A percentile compares a stretch with the other conserved stretches of the same genome.
phyloP scores from a whole-genome alignment of 805 yeast genomes.

The Yamadazyma sp. region DNA sequence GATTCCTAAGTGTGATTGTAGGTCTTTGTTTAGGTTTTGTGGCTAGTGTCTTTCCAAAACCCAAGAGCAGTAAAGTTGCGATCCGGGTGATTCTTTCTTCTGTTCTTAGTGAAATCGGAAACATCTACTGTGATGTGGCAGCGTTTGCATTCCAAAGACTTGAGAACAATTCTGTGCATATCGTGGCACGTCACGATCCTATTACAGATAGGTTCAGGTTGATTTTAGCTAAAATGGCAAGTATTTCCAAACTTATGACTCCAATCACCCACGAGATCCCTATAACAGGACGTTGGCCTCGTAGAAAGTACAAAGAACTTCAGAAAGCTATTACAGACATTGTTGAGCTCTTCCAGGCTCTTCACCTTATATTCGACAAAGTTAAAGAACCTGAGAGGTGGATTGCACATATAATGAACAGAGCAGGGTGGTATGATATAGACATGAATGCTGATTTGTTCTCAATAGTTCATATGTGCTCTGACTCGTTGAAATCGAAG shows the following conservation, averaged over 20 bases:
- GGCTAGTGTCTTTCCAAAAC: conserved; percentile 31
- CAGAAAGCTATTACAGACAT: conserved; percentile 25
- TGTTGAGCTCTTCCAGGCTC: conserved; percentile 25
- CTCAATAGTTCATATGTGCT: conserved; percentile 29
- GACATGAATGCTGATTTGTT: conserved; percentile 30
- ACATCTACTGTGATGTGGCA: conserved; percentile 28
- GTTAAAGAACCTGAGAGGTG: conserved; percentile 28
- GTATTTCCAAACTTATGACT: conserved; percentile 22
- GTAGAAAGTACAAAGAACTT: conserved; percentile 23
- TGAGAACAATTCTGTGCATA: conserved; percentile 21
- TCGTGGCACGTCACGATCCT: conserved; percentile 22
- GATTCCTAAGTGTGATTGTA: conserved; percentile 28
- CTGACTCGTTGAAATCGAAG: conserved; percentile 25
- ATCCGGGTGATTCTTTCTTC: conserved; percentile 24
- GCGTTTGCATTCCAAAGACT: conserved; percentile 25
- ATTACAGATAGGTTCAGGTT: conserved; percentile 21
- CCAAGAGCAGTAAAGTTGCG: conserved; percentile 27
- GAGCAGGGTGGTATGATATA: conserved; percentile 32
- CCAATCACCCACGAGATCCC: conserved; percentile 31
- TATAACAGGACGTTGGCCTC: conserved; percentile 34
- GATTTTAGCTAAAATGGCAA: conserved; percentile 21
- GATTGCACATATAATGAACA: conserved; percentile 24
- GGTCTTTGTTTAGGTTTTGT: conserved; percentile 33
- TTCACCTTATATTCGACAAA: conserved; percentile 24
- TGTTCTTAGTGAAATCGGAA: conserved; percentile 26